Percentiles rank a stretch among this genome's conserved stretches.
phyloP scores from a whole-genome alignment of 305 asterid species.

The Salvia sclarea region DNA sequence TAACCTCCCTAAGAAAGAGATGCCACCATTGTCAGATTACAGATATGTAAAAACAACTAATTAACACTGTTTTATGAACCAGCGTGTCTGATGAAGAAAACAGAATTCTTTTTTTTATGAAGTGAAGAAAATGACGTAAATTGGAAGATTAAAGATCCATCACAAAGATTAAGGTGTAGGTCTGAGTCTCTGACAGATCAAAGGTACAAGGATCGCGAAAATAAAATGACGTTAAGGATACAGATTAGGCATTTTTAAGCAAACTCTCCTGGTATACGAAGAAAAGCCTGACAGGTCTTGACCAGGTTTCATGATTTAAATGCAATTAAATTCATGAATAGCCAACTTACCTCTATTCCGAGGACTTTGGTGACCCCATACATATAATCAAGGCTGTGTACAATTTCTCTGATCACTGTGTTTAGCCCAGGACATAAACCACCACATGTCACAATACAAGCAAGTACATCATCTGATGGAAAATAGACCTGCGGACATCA shows the following conservation, averaged over 20 bases:
- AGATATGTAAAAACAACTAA: constrained; percentile 2
- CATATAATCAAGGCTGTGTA: constrained; percentile 85
- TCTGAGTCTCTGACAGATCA: neutral
- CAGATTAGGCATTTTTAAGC: neutral
- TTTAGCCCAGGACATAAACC: constrained; percentile 98
- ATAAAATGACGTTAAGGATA: neutral
- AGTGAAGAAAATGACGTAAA: no score
- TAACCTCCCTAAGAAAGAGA: constrained; percentile 57
- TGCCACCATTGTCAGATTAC: constrained; percentile 29
- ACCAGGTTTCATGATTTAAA: constrained; percentile 12
- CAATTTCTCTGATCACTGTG: constrained; percentile 95
- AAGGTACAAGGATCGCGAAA: neutral
- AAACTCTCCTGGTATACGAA: neutral
- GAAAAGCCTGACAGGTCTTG: constrained; percentile 11
- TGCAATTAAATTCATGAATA: constrained; percentile 27
- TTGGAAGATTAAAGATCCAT: constrained; percentile 12
- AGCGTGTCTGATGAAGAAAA: constrained; percentile 1
- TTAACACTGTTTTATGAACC: constrained; percentile 7
- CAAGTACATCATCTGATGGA: constrained; percentile 79
- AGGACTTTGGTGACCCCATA: constrained; percentile 81
- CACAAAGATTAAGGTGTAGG: neutral
- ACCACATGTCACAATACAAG: constrained; percentile 97
- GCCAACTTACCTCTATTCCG: constrained; percentile 84
- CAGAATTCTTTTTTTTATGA: neutral
- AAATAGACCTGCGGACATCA: constrained; percentile 67